Conservation (phyloP, 345 rosid species). For the Aquilaria malaccensis region DNA sequence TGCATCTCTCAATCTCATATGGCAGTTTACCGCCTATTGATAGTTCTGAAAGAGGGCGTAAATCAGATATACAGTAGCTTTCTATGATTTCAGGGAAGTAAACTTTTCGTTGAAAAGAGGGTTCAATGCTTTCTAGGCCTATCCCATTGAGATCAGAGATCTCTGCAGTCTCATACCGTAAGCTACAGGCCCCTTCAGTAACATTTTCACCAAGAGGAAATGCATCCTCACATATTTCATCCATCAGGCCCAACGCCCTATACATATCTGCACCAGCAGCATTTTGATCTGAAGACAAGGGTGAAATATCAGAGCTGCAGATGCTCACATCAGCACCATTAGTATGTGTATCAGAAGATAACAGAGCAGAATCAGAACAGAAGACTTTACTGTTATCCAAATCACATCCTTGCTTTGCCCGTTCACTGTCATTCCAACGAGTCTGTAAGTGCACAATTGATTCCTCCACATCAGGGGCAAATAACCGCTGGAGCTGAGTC, state of each 20-base stretch:
- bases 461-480: conserved; percentile 93
- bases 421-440: conserved; percentile 66
- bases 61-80: conserved; percentile 64
- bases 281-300: conserved; percentile 76
- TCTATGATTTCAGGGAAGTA: conserved; percentile 69
- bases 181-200: conserved; percentile 34
- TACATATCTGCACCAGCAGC: conserved; percentile 49
- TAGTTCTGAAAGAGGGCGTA: conserved; percentile 47
- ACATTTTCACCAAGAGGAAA: conserved; percentile 31
- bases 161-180: conserved; percentile 32
- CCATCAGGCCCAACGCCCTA: conserved; percentile 22
- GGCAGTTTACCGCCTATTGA: conserved; percentile 37
- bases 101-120: conserved; percentile 40
- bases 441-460: conserved; percentile 75
- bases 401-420: conserved; percentile 37
- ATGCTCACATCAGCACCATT: conserved; percentile 24
- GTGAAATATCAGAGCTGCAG: conserved; percentile 39
- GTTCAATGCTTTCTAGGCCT: conserved; percentile 43
- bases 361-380: conserved; percentile 19
- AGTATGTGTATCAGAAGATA: conserved; percentile 34
- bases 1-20: conserved; percentile 19
- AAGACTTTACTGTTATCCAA: conserved; percentile 23
- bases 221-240: conserved; percentile 30
- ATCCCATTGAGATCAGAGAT: conserved; percentile 29
- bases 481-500: conserved; percentile 69